Percentiles rank a stretch among this genome's conserved stretches.
These are phyloP conservation scores for Musa schizocarpa DNA, from an alignment of 176 grass and related monocot species.

Conservation along the genomic window DNA sequence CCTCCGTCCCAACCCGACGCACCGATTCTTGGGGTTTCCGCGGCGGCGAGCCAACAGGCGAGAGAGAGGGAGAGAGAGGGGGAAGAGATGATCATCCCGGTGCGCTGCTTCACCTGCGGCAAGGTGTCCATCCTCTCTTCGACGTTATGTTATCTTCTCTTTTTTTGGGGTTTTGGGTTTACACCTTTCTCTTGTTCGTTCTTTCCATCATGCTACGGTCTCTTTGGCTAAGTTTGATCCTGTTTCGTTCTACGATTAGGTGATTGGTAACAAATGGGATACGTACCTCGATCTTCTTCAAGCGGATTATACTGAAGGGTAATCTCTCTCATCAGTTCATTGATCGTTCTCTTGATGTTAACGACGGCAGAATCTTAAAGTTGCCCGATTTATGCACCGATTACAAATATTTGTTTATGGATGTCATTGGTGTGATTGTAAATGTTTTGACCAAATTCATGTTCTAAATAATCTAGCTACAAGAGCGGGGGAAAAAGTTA, in stretches of 20 bases:
- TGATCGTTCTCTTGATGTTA: neutral
- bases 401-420: too few species aligned
- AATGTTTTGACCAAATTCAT: too few species aligned
- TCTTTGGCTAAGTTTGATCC: neutral
- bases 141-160: neutral
- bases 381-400: too few species aligned
- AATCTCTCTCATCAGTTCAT: constrained; percentile 12
- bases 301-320: constrained; percentile 79
- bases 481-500: too few species aligned
- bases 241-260: constrained; percentile 22
- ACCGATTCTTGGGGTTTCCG: neutral
- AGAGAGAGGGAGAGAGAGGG: neutral
- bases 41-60: neutral
- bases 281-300: constrained; percentile 75
- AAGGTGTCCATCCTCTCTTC: constrained; percentile 29
- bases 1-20: too few species aligned
- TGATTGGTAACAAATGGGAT: constrained; percentile 96
- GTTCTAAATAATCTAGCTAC: too few species aligned
- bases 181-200: neutral
- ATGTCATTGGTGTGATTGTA: too few species aligned
- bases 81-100: constrained; percentile 71
- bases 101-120: constrained; percentile 89
- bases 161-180: neutral
- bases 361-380: too few species aligned
- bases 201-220: neutral